Percentiles rank a stretch among this genome's conserved stretches.
Conservation (phyloP, 73 alveolate species). For the Paramecium octaurelia region DNA sequence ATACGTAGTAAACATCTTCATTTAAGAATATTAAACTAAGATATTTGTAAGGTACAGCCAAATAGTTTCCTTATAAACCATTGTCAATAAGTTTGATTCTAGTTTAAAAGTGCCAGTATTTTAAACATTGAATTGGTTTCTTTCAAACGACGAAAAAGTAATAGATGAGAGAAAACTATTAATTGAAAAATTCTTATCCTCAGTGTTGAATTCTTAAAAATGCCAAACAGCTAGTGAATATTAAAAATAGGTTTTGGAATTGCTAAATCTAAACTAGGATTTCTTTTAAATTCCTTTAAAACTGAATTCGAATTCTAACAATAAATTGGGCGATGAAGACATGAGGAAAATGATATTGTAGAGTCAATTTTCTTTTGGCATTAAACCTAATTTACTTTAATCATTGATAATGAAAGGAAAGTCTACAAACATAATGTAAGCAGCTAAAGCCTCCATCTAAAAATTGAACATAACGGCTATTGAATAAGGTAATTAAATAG, state of each 20-base stretch:
- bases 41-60: conserved; percentile 14
- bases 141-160: neutral
- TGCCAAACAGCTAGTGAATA: neutral
- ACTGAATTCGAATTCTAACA: neutral
- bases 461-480: neutral
- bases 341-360: neutral
- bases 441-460: neutral
- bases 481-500: neutral
- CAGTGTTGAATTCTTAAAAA: conserved; percentile 7
- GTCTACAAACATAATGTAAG: neutral
- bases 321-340: neutral
- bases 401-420: neutral
- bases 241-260: neutral
- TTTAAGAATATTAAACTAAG: neutral
- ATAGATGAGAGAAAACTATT: neutral
- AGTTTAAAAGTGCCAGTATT: neutral
- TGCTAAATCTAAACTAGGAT: neutral
- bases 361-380: neutral
- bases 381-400: neutral
- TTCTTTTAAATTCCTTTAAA: neutral
- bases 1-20: neutral
- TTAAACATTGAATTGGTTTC: neutral
- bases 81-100: neutral
- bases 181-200: neutral
- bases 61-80: neutral